Evolutionary conservation across 306 rosid genomes (phyloP).

Genomic region (Pyrus pyrifolia): DNA sequence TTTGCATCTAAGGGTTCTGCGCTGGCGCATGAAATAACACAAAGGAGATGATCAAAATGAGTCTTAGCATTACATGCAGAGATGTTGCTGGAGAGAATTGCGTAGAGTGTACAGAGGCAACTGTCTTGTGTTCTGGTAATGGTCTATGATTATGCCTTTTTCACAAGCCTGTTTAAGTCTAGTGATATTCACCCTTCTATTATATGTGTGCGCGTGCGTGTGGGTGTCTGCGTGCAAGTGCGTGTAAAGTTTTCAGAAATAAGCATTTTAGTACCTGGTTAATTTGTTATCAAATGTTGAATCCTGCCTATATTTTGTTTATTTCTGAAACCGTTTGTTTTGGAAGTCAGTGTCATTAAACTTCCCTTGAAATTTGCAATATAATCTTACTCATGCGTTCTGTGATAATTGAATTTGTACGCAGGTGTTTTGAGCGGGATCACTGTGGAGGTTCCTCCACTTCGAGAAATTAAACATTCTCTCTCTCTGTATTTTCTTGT

Average conservation of each 20-base stretch:
- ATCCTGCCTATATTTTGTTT: background rate
- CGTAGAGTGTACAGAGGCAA: constrained; percentile 70
- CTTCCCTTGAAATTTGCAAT: background rate
- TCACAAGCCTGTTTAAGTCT: background rate
- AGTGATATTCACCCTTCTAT: background rate
- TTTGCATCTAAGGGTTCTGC: constrained; percentile 56
- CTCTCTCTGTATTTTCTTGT: constrained; percentile 86
- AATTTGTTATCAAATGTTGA: background rate
- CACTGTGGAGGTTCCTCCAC: constrained; percentile 71
- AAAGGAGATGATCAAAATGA: constrained; percentile 74
- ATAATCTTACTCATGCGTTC: background rate
- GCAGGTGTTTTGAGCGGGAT: constrained; percentile 77
- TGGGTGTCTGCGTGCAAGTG: too few relatives aligned
- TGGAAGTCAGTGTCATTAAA: background rate
- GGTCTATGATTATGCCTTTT: background rate
- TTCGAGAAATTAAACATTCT: constrained; percentile 58
- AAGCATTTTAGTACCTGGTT: background rate
- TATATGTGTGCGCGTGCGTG: too few relatives aligned
- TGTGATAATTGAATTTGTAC: background rate
- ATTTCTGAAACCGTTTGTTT: background rate
- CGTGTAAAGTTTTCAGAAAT: background rate
- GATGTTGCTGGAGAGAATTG: constrained; percentile 96
- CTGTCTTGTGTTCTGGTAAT: constrained; percentile 89
- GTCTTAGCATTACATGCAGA: constrained; percentile 71
- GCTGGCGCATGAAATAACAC: constrained; percentile 76